A percentile compares a stretch with the other conserved stretches of the same genome.
Evolutionary conservation across 495 filamentous ascomycete genomes (phyloP).

Genomic region (Hypoxylon perforatum): DNA sequence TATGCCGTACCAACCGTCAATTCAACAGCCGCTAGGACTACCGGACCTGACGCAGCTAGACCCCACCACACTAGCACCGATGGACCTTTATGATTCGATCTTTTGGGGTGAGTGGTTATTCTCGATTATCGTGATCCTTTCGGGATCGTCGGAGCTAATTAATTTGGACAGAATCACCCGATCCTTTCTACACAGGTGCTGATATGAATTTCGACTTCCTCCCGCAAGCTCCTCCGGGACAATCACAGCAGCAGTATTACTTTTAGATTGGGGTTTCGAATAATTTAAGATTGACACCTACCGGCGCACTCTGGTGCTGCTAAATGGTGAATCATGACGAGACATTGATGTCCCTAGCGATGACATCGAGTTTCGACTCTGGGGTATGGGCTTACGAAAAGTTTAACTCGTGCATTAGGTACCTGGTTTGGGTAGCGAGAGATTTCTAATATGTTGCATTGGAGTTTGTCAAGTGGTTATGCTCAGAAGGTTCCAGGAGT

Average conservation of each 20-base stretch:
- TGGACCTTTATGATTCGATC: slow-evolving; percentile 69
- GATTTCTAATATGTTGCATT: slow-evolving; percentile 22
- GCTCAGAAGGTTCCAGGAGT: slow-evolving; percentile 2
- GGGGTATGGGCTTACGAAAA: slow-evolving; percentile 18
- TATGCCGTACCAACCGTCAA: slow-evolving; percentile 43
- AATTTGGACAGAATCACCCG: slow-evolving; percentile 53
- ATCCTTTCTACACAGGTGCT: slow-evolving; percentile 60
- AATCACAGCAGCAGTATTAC: slow-evolving; percentile 62
- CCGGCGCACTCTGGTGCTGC: too few species aligned
- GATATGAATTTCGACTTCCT: slow-evolving; percentile 66
- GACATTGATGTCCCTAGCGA: not conserved
- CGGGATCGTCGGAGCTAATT: slow-evolving; percentile 10
- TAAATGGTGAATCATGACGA: slow-evolving; percentile 6
- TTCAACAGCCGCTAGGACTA: slow-evolving; percentile 46
- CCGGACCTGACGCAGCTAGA: slow-evolving; percentile 55
- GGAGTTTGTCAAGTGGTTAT: slow-evolving; percentile 23
- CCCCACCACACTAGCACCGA: slow-evolving; percentile 61
- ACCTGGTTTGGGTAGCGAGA: not conserved
- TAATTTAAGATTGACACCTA: too few species aligned
- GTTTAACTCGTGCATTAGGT: slow-evolving; percentile 5
- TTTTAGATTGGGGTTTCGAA: too few species aligned
- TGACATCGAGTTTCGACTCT: slow-evolving; percentile 8
- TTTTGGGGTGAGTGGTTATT: slow-evolving; percentile 62
- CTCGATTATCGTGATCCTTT: not conserved
- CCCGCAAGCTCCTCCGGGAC: slow-evolving; percentile 60